Percentiles rank a stretch among this genome's conserved stretches.
Conservation (phyloP, 2,329 filamentous ascomycete genomes). For the Verticillium nonalfalfae region DNA sequence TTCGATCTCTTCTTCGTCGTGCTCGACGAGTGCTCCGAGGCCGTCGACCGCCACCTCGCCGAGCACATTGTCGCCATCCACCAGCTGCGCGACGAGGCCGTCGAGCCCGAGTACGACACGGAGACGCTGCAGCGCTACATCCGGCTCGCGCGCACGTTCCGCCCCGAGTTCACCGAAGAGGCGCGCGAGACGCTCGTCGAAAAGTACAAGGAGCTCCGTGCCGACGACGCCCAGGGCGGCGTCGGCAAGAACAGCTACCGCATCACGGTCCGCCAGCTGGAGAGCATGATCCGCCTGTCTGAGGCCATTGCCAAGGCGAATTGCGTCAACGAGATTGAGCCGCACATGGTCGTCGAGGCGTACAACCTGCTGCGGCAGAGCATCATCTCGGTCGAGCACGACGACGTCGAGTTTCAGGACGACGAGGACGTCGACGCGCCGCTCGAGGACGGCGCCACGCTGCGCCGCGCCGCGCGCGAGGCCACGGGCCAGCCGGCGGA, state of each 20-base stretch:
- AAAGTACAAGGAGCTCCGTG: constrained; percentile 91
- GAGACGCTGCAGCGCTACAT: constrained; percentile 97
- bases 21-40: constrained; percentile 92
- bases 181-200: constrained; percentile 80
- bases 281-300: constrained; percentile 89
- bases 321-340: constrained; percentile 83
- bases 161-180: constrained; percentile 83
- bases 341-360: constrained; percentile 83
- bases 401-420: constrained; percentile 91
- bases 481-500: constrained; percentile 39
- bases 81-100: constrained; percentile 83
- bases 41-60: constrained; percentile 82
- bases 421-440: constrained; percentile 44
- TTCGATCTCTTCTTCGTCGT: constrained; percentile 99
- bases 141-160: constrained; percentile 90
- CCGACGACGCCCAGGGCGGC: constrained; percentile 90
- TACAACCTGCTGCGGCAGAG: constrained; percentile 87
- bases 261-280: constrained; percentile 93
- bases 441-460: constrained; percentile 37
- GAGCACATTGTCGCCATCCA: constrained; percentile 94
- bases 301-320: constrained; percentile 99
- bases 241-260: constrained; percentile 93
- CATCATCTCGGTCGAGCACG: constrained; percentile 97
- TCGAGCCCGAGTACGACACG: constrained; percentile 89
- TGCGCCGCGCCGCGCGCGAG: constrained; percentile 31